phyloP scores from a whole-genome alignment of 1,284 basidiomycete species.

The Pulveroboletus ridleyi region DNA sequence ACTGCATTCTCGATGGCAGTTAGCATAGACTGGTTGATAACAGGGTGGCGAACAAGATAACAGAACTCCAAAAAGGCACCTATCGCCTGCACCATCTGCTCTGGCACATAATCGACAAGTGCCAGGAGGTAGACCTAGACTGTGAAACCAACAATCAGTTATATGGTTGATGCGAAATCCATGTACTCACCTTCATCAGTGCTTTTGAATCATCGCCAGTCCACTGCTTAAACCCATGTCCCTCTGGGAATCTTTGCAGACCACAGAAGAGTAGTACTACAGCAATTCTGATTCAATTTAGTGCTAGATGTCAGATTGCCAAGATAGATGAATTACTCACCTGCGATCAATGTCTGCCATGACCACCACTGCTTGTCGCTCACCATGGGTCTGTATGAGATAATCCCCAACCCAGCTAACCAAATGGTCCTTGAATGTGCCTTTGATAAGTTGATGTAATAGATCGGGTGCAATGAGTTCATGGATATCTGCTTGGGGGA shows the following conservation, averaged over 20 bases:
- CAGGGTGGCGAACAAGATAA: too few species aligned
- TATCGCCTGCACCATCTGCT: too few species aligned
- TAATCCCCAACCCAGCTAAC: neutral
- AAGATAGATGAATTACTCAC: neutral
- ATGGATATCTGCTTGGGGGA: too few species aligned
- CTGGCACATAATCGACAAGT: too few species aligned
- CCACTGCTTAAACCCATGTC: slow-evolving; percentile 1
- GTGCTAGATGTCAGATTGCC: too few species aligned
- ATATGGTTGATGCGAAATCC: too few species aligned
- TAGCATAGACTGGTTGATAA: too few species aligned
- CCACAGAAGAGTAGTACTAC: neutral
- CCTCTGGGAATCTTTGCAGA: neutral
- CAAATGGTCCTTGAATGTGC: slow-evolving; percentile 3
- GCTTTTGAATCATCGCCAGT: neutral
- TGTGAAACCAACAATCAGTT: too few species aligned
- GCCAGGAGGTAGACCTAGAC: too few species aligned
- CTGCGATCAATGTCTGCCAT: slow-evolving; percentile 5
- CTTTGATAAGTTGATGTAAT: slow-evolving; percentile 8
- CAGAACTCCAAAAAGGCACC: too few species aligned
- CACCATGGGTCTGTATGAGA: neutral
- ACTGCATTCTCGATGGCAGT: too few species aligned
- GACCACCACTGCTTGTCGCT: neutral
- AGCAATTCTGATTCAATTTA: neutral
- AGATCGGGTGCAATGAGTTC: neutral
- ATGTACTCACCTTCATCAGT: neutral